phyloP scores from a whole-genome alignment of 108 stramenopile species.

The Fistulifera pelliculosa region DNA sequence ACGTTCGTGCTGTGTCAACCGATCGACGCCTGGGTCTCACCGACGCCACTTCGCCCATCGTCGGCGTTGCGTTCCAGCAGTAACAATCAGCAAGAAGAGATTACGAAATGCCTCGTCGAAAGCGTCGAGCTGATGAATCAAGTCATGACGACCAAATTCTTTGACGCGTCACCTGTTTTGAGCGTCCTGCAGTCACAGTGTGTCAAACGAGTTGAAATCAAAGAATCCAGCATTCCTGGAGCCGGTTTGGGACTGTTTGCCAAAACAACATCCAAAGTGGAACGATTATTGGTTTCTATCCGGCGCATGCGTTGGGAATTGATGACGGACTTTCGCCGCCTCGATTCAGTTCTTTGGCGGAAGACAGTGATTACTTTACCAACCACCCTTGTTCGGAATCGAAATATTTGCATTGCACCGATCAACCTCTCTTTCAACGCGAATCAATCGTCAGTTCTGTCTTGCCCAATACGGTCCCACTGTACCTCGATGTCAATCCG shows the following conservation, averaged over 20 bases:
- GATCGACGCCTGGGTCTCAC: too few relatives aligned
- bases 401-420: conserved; percentile 28
- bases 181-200: background rate
- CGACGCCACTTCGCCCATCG: too few relatives aligned
- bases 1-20: too few relatives aligned
- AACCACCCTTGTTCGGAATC: conserved; percentile 1
- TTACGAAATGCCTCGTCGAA: background rate
- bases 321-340: conserved; percentile 14
- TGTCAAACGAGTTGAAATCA: background rate
- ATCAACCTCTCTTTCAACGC: conserved; percentile 19
- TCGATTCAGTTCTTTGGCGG: conserved; percentile 1
- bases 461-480: conserved; percentile 10
- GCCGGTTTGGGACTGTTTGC: conserved; percentile 52
- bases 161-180: background rate
- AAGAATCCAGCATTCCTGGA: conserved; percentile 25
- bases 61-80: background rate
- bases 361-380: conserved; percentile 3
- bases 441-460: conserved; percentile 5
- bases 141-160: conserved; percentile 2
- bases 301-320: conserved; percentile 32
- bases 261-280: conserved; percentile 31
- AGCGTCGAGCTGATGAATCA: background rate
- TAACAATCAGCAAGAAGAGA: background rate
- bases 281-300: conserved; percentile 37
- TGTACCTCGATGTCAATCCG: conserved; percentile 37